Evolutionary conservation across 2,329 filamentous ascomycete genomes (phyloP).

Genomic region (Colletotrichum abscissum): DNA sequence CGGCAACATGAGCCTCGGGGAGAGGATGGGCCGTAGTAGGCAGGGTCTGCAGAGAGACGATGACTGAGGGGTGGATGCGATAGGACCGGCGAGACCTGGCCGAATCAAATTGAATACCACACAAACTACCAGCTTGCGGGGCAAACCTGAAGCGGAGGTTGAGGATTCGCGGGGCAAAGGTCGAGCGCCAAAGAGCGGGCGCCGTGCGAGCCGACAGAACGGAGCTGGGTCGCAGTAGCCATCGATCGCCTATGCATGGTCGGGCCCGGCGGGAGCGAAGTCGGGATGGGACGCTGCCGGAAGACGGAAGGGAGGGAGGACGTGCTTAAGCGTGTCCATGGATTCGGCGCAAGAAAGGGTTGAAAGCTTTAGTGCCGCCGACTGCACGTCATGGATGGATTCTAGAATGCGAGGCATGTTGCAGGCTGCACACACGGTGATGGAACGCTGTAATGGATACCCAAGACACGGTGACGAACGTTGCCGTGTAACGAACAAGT

Average conservation of each 20-base stretch:
- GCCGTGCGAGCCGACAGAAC: background rate
- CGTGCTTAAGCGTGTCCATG: background rate
- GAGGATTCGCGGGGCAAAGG: background rate
- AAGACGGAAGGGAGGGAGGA: background rate
- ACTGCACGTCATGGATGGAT: background rate
- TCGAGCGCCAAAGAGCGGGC: background rate
- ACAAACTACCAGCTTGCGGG: background rate
- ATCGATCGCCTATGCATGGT: background rate
- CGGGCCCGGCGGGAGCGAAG: background rate
- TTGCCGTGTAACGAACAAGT: background rate
- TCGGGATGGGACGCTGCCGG: background rate
- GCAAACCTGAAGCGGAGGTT: background rate
- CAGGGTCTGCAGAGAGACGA: constrained; percentile 60
- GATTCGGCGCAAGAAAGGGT: background rate
- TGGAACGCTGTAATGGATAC: background rate
- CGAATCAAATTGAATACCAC: background rate
- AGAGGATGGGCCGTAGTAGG: constrained; percentile 61
- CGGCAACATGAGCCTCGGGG: constrained; percentile 61
- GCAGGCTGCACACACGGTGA: background rate
- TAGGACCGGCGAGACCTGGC: background rate
- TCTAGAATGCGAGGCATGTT: background rate
- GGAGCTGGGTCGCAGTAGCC: constrained; percentile 8
- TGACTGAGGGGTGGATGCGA: constrained; percentile 43
- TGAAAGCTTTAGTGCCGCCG: background rate
- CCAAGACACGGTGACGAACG: background rate